Evolutionary conservation across 371 early-diverging fungal species (phyloP).

Genomic region (Mortierella sp.): DNA sequence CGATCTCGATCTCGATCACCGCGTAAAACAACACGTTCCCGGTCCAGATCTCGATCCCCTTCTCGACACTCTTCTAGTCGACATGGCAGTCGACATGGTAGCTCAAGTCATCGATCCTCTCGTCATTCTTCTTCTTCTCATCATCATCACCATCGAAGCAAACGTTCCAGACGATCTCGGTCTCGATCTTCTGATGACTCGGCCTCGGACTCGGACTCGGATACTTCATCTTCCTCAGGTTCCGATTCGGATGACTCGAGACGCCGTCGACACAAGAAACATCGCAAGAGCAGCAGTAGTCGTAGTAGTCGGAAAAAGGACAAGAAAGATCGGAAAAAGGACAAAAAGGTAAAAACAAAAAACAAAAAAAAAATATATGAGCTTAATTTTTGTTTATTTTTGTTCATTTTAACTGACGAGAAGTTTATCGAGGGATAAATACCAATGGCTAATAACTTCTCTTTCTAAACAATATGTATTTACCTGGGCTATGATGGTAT

Average conservation of each 20-base stretch:
- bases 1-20: slow-evolving; percentile 32
- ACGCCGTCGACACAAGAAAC: slow-evolving; percentile 41
- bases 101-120: not conserved
- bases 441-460: not conserved
- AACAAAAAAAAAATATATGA: slow-evolving; percentile 39
- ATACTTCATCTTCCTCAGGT: slow-evolving; percentile 18
- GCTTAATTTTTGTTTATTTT: not conserved
- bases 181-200: slow-evolving; percentile 29
- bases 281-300: slow-evolving; percentile 21
- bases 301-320: slow-evolving; percentile 53
- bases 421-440: not conserved
- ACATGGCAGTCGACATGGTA: not conserved
- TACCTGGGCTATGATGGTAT: not conserved
- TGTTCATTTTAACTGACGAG: not conserved
- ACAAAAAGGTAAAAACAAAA: slow-evolving; percentile 34
- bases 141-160: slow-evolving; percentile 21
- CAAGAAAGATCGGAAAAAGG: slow-evolving; percentile 43
- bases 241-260: slow-evolving; percentile 32
- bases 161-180: slow-evolving; percentile 27
- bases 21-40: slow-evolving; percentile 5
- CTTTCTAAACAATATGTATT: too few relatives aligned
- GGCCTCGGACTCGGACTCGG: slow-evolving; percentile 23
- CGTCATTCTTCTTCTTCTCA: too few relatives aligned
- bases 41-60: slow-evolving; percentile 30
- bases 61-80: slow-evolving; percentile 21